Percentiles rank a stretch among this genome's conserved stretches.
phyloP scores from a whole-genome alignment of 495 filamentous ascomycete species.

The Chlorociboria aeruginascens region DNA sequence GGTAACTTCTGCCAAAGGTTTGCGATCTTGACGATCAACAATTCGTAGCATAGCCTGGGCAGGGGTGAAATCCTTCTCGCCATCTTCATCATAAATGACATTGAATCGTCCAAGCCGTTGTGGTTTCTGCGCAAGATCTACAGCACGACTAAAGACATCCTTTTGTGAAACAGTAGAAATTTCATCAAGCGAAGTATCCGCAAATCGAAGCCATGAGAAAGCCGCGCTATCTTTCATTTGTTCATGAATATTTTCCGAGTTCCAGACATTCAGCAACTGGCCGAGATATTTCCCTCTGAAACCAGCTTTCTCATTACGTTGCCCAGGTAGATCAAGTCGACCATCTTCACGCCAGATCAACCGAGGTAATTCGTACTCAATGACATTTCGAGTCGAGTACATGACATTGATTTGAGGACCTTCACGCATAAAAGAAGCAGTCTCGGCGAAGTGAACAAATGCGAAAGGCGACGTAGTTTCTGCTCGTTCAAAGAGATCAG shows the following conservation, averaged over 20 bases:
- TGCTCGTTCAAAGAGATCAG: constrained; percentile 90
- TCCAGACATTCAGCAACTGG: constrained; percentile 83
- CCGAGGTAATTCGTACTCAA: constrained; percentile 72
- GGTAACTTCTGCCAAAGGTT: constrained; percentile 57
- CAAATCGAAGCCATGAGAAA: constrained; percentile 88
- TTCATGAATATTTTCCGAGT: constrained; percentile 61
- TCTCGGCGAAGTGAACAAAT: constrained; percentile 77
- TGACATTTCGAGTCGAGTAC: constrained; percentile 78
- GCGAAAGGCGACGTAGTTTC: constrained; percentile 83
- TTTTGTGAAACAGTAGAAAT: constrained; percentile 52
- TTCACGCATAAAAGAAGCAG: constrained; percentile 86
- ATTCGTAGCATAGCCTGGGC: constrained; percentile 73
- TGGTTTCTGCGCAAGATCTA: constrained; percentile 23
- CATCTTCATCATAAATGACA: constrained; percentile 46
- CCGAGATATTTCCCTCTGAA: constrained; percentile 62
- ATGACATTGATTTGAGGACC: constrained; percentile 64
- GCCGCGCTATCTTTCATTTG: constrained; percentile 40
- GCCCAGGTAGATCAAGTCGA: constrained; percentile 62
- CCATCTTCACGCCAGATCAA: constrained; percentile 67
- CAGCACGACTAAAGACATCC: constrained; percentile 46
- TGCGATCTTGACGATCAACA: constrained; percentile 52
- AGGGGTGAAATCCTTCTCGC: constrained; percentile 49
- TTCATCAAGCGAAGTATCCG: constrained; percentile 64
- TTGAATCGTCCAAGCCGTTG: constrained; percentile 26
- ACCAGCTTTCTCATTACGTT: constrained; percentile 61